Evolutionary conservation across 1,139 yeast species (phyloP), one percentile per base, ranked within the genome.

Genomic region (Meyerozyma athensensis): DNA sequence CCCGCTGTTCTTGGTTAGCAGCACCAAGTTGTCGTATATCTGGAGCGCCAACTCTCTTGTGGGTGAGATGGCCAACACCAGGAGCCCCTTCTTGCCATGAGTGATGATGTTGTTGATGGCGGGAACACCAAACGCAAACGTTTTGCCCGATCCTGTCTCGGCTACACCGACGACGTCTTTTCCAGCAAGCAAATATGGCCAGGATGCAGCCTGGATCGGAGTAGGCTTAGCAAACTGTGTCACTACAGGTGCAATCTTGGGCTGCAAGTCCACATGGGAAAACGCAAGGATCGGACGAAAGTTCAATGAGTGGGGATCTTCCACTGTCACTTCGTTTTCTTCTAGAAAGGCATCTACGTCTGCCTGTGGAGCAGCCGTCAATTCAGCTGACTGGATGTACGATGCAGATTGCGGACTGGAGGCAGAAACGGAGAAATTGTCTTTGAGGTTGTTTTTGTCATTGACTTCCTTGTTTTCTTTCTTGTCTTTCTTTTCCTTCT

Each of bases 121-220:
- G 33, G 99, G 99, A 14, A 92, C 95, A 54, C 97, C 96, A 59
- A 92, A 92, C 1, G 97, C 97, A 63, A 90, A 82, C 0, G 98
- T 92, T 62, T 92, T 92, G 54, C 98, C 98, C 0, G 96, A 87
- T 34, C 98, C 98, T 9, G 98, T 92, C 65, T 92, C 97, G 20
- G 98, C 98, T 44, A 94, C 97, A 56, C 98, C 98, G 46, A 92
- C 79, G 26, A 90, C 96, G 58, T 92, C 98, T 46, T 83, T 75
- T 14, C 86, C 85, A 23, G 79, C 65, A 38, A 92, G 67, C 38
- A 94, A 66, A 55, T 79, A 89, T 46, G 99, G 99, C 98, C 98
- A 92, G 9, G 97, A 77, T 23, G 81, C 90, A n/a, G 96, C 78
- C 67, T 92, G 99, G 52, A 92, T 92, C 23, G 98, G 97, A 4